Evolutionary conservation across 2,329 filamentous ascomycete genomes (phyloP).

Genomic region (Ophiostoma sp.): DNA sequence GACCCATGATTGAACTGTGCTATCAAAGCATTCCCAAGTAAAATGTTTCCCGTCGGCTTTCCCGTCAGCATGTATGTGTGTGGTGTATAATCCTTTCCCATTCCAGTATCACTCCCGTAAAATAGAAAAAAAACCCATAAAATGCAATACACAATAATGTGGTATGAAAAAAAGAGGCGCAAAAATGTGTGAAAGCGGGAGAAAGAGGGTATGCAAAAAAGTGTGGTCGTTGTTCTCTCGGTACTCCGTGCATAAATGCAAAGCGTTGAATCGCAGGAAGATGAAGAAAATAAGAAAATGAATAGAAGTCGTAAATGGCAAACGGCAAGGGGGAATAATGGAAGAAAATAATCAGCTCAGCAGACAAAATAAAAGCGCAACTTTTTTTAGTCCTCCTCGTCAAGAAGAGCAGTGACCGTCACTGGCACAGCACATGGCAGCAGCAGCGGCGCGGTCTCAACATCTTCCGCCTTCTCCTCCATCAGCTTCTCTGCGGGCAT

Average conservation of each 20-base stretch:
- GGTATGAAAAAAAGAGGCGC: background rate
- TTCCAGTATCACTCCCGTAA: background rate
- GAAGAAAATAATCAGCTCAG: background rate
- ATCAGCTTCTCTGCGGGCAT: slow-evolving; percentile 54
- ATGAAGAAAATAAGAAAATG: background rate
- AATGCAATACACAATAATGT: slow-evolving; percentile 5
- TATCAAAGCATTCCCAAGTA: background rate
- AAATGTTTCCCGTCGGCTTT: slow-evolving; percentile 1
- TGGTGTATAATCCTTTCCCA: slow-evolving; percentile 5
- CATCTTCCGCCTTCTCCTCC: slow-evolving; percentile 44
- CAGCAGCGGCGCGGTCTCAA: slow-evolving; percentile 36
- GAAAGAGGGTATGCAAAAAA: background rate
- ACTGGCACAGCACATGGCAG: background rate
- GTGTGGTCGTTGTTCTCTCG: background rate
- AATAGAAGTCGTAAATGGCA: background rate
- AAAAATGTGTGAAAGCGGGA: background rate
- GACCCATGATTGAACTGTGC: slow-evolving; percentile 9
- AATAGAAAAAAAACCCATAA: background rate
- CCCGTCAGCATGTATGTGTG: background rate
- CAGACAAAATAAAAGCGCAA: background rate
- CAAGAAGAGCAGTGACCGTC: background rate
- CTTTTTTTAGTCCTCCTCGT: slow-evolving; percentile 10
- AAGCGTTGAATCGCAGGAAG: background rate
- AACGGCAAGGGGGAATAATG: background rate
- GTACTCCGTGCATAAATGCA: slow-evolving; percentile 20